phyloP scores from a whole-genome alignment of 768 basidiomycete species.

The Suillus bovinus region DNA sequence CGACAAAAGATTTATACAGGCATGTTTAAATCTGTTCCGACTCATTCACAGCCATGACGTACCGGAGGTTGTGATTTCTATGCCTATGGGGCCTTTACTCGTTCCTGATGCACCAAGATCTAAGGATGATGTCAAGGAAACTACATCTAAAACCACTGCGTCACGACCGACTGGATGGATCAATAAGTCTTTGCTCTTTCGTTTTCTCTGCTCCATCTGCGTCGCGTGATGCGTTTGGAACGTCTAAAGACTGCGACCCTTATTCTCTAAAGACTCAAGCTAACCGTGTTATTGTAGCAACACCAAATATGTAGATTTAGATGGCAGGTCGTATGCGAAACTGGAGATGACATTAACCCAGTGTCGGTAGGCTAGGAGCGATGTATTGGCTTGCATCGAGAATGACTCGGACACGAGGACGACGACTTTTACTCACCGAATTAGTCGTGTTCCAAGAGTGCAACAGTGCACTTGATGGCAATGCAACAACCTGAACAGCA shows the following conservation, averaged over 20 bases:
- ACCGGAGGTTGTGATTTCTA: background rate
- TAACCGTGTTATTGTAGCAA: background rate
- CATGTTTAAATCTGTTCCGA: background rate
- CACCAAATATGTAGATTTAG: background rate
- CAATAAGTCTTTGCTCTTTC: background rate
- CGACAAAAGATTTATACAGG: background rate
- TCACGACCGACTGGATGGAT: background rate
- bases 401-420: background rate
- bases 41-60: background rate
- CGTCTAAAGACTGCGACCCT: background rate
- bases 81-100: background rate
- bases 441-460: background rate
- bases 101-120: background rate
- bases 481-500: too few species aligned
- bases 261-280: background rate
- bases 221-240: background rate
- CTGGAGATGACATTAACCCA: background rate
- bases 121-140: background rate
- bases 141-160: background rate
- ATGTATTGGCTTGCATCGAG: background rate
- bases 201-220: background rate
- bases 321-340: background rate
- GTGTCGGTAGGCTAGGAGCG: background rate
- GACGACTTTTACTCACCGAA: background rate
- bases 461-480: background rate